Evolutionary conservation across 1,284 basidiomycete genomes (phyloP).

Genomic region (Cryptococcus sp.): DNA sequence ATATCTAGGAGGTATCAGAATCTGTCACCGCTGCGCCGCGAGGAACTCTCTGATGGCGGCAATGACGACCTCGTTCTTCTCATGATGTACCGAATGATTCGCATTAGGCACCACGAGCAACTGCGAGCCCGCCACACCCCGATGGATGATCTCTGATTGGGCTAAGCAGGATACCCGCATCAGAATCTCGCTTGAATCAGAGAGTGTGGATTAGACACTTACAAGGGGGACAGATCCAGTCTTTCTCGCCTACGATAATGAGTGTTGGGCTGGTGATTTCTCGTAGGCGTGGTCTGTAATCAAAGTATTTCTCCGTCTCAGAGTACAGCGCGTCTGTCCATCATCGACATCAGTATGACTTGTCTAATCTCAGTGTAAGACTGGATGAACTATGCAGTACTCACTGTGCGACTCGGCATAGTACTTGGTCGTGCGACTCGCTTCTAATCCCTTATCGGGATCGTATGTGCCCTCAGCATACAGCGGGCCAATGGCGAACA

Average conservation of each 20-base stretch:
- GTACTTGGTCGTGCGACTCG: slow-evolving; percentile 12
- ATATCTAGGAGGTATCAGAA: too few relatives aligned
- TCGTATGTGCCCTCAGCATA: slow-evolving; percentile 23
- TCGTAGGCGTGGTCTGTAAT: slow-evolving; percentile 18
- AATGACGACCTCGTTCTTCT: slow-evolving; percentile 21
- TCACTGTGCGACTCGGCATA: slow-evolving; percentile 26
- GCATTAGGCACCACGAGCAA: slow-evolving; percentile 20
- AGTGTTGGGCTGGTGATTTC: slow-evolving; percentile 19
- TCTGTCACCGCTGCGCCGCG: too few relatives aligned
- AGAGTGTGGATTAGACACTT: neutral
- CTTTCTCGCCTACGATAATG: slow-evolving; percentile 25
- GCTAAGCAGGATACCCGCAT: neutral
- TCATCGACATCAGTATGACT: neutral
- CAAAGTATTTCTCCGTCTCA: slow-evolving; percentile 3
- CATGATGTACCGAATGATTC: slow-evolving; percentile 27
- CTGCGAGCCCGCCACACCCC: slow-evolving; percentile 14
- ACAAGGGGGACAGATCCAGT: slow-evolving; percentile 29
- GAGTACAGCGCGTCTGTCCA: slow-evolving; percentile 19
- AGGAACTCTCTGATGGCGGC: slow-evolving; percentile 14
- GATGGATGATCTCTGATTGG: slow-evolving; percentile 25
- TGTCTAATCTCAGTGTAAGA: too few relatives aligned
- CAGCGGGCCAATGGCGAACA: slow-evolving; percentile 26
- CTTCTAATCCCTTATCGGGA: slow-evolving; percentile 19
- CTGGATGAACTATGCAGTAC: neutral
- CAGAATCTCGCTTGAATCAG: neutral